Conservation (phyloP, 2,329 filamentous ascomycete genomes). For the Didymella arachidicola region DNA sequence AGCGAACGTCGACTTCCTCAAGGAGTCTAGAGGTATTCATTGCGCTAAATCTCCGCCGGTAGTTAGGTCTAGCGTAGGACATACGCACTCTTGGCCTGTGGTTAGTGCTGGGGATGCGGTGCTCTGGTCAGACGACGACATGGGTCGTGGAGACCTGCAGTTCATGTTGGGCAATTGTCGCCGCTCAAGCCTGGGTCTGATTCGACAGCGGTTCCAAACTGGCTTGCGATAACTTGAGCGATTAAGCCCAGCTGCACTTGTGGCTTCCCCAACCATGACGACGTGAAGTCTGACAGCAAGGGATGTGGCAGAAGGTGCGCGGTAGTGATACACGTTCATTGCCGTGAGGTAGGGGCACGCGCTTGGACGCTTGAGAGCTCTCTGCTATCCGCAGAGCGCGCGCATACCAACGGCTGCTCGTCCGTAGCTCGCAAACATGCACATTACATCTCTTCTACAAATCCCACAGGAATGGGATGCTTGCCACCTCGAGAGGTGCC, state of each 20-base stretch:
- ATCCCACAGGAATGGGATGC: neutral
- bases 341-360: constrained; percentile 1
- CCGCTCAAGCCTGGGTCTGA: constrained; percentile 13
- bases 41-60: constrained; percentile 15
- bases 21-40: constrained; percentile 4
- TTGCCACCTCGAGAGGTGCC: neutral
- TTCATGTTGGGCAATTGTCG: constrained; percentile 5
- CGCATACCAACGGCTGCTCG: neutral
- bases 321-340: constrained; percentile 5
- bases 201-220: neutral
- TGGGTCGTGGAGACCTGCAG: constrained; percentile 8
- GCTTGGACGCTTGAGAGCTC: neutral
- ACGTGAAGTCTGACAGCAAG: constrained; percentile 10
- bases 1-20: constrained; percentile 9
- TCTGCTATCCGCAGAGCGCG: neutral
- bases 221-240: constrained; percentile 12
- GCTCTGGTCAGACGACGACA: constrained; percentile 15
- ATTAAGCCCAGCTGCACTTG: constrained; percentile 7
- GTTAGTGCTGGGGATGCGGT: constrained; percentile 6
- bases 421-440: neutral
- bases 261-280: constrained; percentile 19
- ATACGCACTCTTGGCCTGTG: constrained; percentile 8
- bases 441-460: neutral
- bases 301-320: neutral
- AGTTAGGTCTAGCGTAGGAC: constrained; percentile 4